Base-by-base conservation (phyloP, 257 asterid species). In the Gentiana macrophylla region DNA sequence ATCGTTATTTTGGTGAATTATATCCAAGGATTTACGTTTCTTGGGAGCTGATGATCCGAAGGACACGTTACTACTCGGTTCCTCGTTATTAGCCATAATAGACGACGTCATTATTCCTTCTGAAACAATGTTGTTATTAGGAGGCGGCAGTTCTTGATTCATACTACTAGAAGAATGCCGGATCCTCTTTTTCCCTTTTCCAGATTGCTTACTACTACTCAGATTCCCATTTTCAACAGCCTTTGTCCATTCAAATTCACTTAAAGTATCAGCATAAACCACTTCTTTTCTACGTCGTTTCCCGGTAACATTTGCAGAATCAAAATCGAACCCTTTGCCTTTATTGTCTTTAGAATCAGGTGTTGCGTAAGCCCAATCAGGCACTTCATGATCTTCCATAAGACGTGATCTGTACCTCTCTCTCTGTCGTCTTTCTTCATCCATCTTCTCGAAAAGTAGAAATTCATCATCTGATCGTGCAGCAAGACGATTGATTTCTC, bases 371-470 rank as follows among this genome's bases (percentile, higher is more conserved):
- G 78, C 98, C 98, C 98, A 91, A 48, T 85, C 97, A n/a, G 99
- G 99, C 32, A 92, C 89, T 78, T 92, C 97, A 24, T 83, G 88
- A 12, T 88, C 94, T 72, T 85, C 95, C 97, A 92, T 83, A 49
- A 92, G 94, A 60, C 99, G 95, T 35, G 94, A 68, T 60, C 87
- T 73, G 83, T 85, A 88, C 36, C 83, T 80, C 74, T 92, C 99
- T 62, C 72, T 81, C 64, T 66, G 83, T 67, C 94, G 76, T 72
- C 99, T 81, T 75, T 85, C 97, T 64, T 92, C 94, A 4, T 92
- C 99, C 97, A 92, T 92, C 71, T 79, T 92, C 86, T 92, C 97
- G 34, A 92, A 92, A 56, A 88, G 61, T 95, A 94, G 86, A 48
- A 77, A 92, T 65, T 92, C 99, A 75, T 92, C 97, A 0, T 88